Evolutionary conservation across 768 basidiomycete species (phyloP), one percentile per base, ranked within the genome.

Genomic region (Ramaria sp.): DNA sequence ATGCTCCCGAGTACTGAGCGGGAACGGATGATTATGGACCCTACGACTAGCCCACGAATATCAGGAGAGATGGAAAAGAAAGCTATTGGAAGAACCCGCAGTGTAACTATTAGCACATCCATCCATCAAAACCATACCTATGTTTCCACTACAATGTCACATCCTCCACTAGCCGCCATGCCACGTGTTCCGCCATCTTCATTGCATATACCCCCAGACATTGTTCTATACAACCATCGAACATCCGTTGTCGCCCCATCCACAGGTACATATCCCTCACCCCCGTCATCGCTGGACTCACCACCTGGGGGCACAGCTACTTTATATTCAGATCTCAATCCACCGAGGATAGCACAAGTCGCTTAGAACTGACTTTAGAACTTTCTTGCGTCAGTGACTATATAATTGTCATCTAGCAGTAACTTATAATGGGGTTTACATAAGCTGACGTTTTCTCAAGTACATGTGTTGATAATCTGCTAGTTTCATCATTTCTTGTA

Each of bases 1-100:
- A 73, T 79, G 66, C 70, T 92, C 24, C 89, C 89, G 0, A 78
- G 72, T 22, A 84, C 83, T 18, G 78, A 78, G 61, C 72, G 66
- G 55, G 88, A 90, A 50, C 70, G 74, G 16, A 67, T 70, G 36
- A 63, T 84, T 50, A 67, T 79, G 67, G 66, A 42, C 41, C 47
- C 49, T 15, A 51, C 49, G n/a, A n/a, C 20, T 13, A 43, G 51
- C 39, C 51, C 28, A n/a, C 38, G 43, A 16, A 53, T 43, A 53
- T 53, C 39, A 10, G 37, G 25, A 3, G 24, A 43, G 42, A 47
- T 47, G 28, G 32, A 42, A 15, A 34, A 51, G 16, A 56, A n/a
- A 9, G 28, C 32, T 55, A 10, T 13, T 51, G 30, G 25, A n/a
- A 28, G 16, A n/a, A 36, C 24, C 34, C 50, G 39, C 20, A 24